A percentile compares a stretch with the other conserved stretches of the same genome.
These are phyloP conservation scores for Drosera capensis DNA, from an alignment of 148 eudicot species.

Conservation along the genomic window DNA sequence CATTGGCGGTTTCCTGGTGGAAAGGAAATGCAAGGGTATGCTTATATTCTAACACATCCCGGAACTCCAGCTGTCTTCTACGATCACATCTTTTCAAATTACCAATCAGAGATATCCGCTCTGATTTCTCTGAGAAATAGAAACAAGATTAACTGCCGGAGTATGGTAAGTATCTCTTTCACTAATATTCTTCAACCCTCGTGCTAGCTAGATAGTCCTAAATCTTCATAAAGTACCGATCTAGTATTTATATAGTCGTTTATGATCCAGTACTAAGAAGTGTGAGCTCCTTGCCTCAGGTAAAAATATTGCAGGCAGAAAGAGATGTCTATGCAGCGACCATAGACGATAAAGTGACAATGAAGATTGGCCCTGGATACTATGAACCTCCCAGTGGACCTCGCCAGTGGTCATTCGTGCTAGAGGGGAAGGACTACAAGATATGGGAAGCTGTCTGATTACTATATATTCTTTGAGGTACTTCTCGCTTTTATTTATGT, in stretches of 20 bases:
- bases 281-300: conserved; percentile 28
- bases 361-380: conserved; percentile 93
- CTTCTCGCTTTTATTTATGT: neutral
- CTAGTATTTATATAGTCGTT: neutral
- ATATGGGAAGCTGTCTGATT: conserved; percentile 72
- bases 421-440: conserved; percentile 72
- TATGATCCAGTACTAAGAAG: neutral
- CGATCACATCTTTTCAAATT: conserved; percentile 65
- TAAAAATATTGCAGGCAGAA: conserved; percentile 63
- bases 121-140: conserved; percentile 64
- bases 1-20: conserved; percentile 99
- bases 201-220: neutral
- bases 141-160: conserved; percentile 77
- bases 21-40: conserved; percentile 98
- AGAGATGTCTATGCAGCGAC: conserved; percentile 84
- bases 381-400: conserved; percentile 53
- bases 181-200: neutral
- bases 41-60: conserved; percentile 94
- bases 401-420: conserved; percentile 52
- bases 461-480: neutral
- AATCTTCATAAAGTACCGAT: neutral
- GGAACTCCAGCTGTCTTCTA: conserved; percentile 96
- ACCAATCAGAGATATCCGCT: conserved; percentile 35
- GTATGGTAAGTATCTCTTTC: conserved; percentile 44
- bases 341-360: conserved; percentile 67